Evolutionary conservation across 805 yeast genomes (phyloP).

Genomic region (Brettanomyces sp.): DNA sequence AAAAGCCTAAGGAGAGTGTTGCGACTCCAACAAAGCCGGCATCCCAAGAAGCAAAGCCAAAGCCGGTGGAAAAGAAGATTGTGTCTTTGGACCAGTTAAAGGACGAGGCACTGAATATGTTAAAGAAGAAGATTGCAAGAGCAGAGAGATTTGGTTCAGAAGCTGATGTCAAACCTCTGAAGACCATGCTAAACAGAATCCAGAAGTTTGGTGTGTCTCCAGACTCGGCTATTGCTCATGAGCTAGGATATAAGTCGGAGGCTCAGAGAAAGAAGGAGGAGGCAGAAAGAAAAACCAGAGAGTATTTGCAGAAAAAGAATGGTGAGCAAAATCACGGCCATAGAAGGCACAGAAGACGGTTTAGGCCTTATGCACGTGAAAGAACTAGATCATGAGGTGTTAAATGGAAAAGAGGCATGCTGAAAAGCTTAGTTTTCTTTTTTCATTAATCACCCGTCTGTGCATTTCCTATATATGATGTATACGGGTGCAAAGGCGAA

Average conservation of each 20-base stretch:
- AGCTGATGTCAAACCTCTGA: slow-evolving; percentile 37
- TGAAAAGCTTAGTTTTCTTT: no score
- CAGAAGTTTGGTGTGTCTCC: slow-evolving; percentile 77
- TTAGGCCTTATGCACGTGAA: slow-evolving; percentile 1
- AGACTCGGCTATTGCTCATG: slow-evolving; percentile 57
- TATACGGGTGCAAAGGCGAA: no score
- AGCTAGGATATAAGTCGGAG: slow-evolving; percentile 41
- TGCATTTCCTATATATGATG: no score
- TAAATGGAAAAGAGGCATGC: no score
- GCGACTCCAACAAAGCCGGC: slow-evolving; percentile 5
- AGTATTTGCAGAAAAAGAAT: background rate
- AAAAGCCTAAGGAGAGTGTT: background rate
- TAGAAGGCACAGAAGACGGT: background rate
- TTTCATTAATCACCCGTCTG: no score
- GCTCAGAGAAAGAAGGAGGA: slow-evolving; percentile 2
- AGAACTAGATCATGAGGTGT: background rate
- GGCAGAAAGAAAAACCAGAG: background rate
- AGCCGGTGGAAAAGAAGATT: slow-evolving; percentile 10
- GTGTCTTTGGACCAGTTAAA: slow-evolving; percentile 63
- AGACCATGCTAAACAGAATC: slow-evolving; percentile 58
- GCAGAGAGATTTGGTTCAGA: slow-evolving; percentile 74
- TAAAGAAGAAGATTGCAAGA: slow-evolving; percentile 59
- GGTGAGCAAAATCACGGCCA: background rate
- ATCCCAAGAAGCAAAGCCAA: slow-evolving; percentile 6
- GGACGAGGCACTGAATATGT: slow-evolving; percentile 54